Conservation (phyloP, 2,329 filamentous ascomycete species). For the Aspergillus sp. region DNA sequence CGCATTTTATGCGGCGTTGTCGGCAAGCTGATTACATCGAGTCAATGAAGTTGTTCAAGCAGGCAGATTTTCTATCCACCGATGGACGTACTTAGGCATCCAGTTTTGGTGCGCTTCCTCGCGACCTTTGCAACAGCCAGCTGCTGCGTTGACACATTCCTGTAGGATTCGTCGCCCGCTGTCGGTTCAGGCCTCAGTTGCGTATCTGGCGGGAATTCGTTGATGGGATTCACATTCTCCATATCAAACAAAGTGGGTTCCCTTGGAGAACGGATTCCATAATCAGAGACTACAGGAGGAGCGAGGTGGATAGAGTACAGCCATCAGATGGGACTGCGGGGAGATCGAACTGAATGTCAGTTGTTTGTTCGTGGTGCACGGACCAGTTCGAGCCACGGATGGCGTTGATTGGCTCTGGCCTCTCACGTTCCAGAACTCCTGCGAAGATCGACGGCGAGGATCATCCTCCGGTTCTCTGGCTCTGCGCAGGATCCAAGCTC, state of each 20-base stretch:
- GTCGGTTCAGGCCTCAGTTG: slow-evolving; percentile 7
- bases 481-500: neutral
- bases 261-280: slow-evolving; percentile 13
- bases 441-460: neutral
- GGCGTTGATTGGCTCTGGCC: neutral
- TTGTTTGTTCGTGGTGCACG: neutral
- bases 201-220: neutral
- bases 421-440: neutral
- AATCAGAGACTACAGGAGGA: slow-evolving; percentile 7
- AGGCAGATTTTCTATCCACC: slow-evolving; percentile 20
- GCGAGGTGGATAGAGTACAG: neutral
- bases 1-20: slow-evolving; percentile 94
- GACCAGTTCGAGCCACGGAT: neutral
- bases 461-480: neutral
- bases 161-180: neutral
- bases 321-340: neutral
- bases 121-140: slow-evolving; percentile 29
- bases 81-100: slow-evolving; percentile 73
- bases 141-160: slow-evolving; percentile 18
- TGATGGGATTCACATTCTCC: slow-evolving; percentile 13
- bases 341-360: neutral
- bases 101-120: slow-evolving; percentile 83
- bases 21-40: slow-evolving; percentile 68
- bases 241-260: slow-evolving; percentile 7
- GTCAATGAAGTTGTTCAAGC: slow-evolving; percentile 10